These are phyloP conservation scores for Inosperma sp. DNA, from an alignment of 768 basidiomycete genomes.

Conservation along the genomic window DNA sequence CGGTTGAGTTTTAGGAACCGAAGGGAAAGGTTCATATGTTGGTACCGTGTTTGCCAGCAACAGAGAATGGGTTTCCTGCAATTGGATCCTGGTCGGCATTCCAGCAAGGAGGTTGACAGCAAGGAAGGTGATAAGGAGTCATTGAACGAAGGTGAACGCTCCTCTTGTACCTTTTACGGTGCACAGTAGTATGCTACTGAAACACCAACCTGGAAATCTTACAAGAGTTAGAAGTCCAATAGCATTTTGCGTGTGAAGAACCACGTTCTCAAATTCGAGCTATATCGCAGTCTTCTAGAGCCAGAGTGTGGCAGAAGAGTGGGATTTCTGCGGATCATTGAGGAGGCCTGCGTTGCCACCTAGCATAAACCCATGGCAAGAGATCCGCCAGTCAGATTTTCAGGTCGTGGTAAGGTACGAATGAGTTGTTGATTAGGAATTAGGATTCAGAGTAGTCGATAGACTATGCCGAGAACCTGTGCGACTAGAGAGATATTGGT, in stretches of 20 bases:
- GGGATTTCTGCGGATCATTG: conserved; percentile 8
- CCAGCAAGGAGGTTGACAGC: neutral
- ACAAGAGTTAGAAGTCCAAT: conserved; percentile 6
- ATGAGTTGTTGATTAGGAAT: too few relatives aligned
- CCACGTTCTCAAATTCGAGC: neutral
- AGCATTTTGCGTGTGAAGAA: neutral
- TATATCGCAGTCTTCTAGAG: neutral
- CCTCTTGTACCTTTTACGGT: neutral
- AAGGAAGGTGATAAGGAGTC: neutral
- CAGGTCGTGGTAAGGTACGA: too few relatives aligned
- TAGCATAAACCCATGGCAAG: too few relatives aligned
- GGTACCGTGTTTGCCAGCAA: conserved; percentile 25
- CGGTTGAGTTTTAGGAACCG: conserved; percentile 23
- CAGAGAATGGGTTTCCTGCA: conserved; percentile 14
- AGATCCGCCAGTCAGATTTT: too few relatives aligned
- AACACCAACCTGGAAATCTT: neutral
- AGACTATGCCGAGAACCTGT: too few relatives aligned
- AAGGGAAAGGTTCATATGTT: conserved; percentile 21
- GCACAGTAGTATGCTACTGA: neutral
- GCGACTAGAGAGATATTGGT: too few relatives aligned
- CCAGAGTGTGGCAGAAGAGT: neutral
- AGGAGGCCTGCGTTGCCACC: too few relatives aligned
- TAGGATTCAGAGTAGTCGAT: too few relatives aligned
- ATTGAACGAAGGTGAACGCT: neutral
- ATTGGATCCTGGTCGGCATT: neutral